Evolutionary conservation across 306 rosid species (phyloP), one percentile per base, ranked within the genome.

Genomic region (Corylus heterophylla): DNA sequence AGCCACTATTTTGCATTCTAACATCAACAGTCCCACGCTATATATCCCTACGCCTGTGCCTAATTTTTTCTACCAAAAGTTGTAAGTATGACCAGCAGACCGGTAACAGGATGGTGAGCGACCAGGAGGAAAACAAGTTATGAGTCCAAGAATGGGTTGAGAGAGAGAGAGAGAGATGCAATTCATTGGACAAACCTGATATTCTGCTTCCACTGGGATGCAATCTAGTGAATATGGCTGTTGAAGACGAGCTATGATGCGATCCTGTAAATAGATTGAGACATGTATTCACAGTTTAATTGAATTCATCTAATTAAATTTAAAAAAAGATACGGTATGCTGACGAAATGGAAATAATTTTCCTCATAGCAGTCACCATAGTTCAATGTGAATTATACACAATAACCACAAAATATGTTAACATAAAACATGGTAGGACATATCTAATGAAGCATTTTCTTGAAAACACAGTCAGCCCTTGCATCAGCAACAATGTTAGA

Each of bases 141-240:
- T 42, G 72, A 37, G 8, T 39, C 27, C 1, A 18, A 42, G 50
- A 39, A 42, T 42, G 51, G 50, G 16, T 67, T 39, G 29, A 3
- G 72, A 67, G 14, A 22, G 59, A 54, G 59, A 54, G 59, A 20
- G 48, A 64, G 29, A 25, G 66, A 22, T 3, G 64, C 42, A 69
- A 49, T 42, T 54, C 55, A 8, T 6, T 5, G 12, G 48, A 73
- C 87, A 39, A 78, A 95, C 99, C 98, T 93, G 99, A 91, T 85
- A 93, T 79, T 95, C 98, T 79, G 99, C 98, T 81, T 93, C 99
- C n/a, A 95, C 97, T 16, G 97, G 99, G 83, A 95, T 93, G 90
- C 99, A 95, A 81, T 95, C 96, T 12, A 95, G 93, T 64, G 98
- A 93, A 86, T 95, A 95, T 16, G 99, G 99, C 76, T 95, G 99